phyloP scores from a whole-genome alignment of 2,329 filamentous ascomycete genomes.

The Calonectria leucothoes region DNA sequence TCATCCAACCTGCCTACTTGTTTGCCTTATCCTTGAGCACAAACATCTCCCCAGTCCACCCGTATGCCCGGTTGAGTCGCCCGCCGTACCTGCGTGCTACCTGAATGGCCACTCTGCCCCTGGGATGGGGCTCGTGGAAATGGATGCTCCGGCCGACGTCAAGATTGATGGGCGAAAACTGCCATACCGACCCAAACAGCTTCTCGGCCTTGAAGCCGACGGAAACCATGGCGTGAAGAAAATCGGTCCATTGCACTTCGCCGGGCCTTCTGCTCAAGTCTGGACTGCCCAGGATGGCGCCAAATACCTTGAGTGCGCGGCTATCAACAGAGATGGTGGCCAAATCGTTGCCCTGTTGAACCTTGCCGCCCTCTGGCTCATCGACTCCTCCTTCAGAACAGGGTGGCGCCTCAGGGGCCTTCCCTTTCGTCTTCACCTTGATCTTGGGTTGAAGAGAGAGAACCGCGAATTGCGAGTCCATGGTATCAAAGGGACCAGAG shows the following conservation, averaged over 20 bases:
- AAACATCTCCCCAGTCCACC: background rate
- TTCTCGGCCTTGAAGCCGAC: conserved; percentile 66
- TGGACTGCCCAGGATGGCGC: background rate
- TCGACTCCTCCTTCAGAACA: background rate
- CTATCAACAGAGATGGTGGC: background rate
- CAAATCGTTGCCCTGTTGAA: background rate
- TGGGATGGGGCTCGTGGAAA: conserved; percentile 7
- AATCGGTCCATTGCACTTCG: conserved; percentile 65
- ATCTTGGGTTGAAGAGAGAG: background rate
- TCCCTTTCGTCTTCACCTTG: background rate
- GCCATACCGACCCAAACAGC: conserved; percentile 71
- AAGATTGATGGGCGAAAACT: conserved; percentile 57
- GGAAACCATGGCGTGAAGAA: conserved; percentile 62
- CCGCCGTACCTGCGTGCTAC: background rate
- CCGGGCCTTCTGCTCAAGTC: conserved; percentile 51
- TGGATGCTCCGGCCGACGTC: background rate
- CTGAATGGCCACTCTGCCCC: background rate
- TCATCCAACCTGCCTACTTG: background rate
- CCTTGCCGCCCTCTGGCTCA: background rate
- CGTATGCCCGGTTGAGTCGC: background rate
- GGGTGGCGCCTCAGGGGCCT: background rate
- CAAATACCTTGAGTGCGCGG: background rate
- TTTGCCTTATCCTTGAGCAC: background rate
- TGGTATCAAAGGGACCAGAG: background rate
- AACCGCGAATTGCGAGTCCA: too few species aligned